These are phyloP conservation scores for Halteria grandinella DNA, from an alignment of 73 alveolate genomes.

Conservation along the genomic window DNA sequence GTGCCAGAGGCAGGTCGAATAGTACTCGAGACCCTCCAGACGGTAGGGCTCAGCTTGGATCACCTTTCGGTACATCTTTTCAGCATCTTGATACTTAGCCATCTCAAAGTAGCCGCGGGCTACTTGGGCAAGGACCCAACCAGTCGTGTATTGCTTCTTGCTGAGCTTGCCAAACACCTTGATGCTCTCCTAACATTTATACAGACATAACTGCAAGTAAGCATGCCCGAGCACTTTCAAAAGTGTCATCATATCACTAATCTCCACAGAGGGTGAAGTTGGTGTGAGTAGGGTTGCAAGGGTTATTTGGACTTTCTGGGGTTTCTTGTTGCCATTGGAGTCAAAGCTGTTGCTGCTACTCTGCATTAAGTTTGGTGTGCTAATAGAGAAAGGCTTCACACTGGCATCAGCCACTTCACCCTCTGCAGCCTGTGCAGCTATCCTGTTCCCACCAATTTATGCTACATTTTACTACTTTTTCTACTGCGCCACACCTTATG, in stretches of 20 bases:
- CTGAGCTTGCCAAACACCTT: slow-evolving; percentile 84
- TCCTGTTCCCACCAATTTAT: too few relatives aligned
- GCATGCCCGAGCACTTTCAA: slow-evolving; percentile 85
- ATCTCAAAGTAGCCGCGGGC: slow-evolving; percentile 93
- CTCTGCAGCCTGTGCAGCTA: too few relatives aligned
- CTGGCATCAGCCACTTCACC: too few relatives aligned
- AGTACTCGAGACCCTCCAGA: slow-evolving; percentile 93
- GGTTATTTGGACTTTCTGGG: too few relatives aligned
- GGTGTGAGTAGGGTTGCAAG: too few relatives aligned
- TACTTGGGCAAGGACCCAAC: slow-evolving; percentile 89
- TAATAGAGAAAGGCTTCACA: slow-evolving; percentile 55
- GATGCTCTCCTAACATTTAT: slow-evolving; percentile 83
- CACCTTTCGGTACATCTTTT: slow-evolving; percentile 81
- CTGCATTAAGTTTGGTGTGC: slow-evolving; percentile 60
- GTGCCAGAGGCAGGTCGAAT: slow-evolving; percentile 97
- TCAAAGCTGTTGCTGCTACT: too few relatives aligned
- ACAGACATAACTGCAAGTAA: slow-evolving; percentile 73
- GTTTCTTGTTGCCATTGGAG: too few relatives aligned
- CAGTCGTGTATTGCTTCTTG: slow-evolving; percentile 85
- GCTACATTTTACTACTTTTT: too few relatives aligned
- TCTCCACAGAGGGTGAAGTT: slow-evolving; percentile 49
- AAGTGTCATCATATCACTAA: slow-evolving; percentile 78
- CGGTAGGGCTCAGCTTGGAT: slow-evolving; percentile 87
- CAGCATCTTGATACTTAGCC: slow-evolving; percentile 90
- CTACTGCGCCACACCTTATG: too few relatives aligned